Base-by-base conservation (phyloP, 1,284 basidiomycete genomes). In the Schizophyllum amplum region DNA sequence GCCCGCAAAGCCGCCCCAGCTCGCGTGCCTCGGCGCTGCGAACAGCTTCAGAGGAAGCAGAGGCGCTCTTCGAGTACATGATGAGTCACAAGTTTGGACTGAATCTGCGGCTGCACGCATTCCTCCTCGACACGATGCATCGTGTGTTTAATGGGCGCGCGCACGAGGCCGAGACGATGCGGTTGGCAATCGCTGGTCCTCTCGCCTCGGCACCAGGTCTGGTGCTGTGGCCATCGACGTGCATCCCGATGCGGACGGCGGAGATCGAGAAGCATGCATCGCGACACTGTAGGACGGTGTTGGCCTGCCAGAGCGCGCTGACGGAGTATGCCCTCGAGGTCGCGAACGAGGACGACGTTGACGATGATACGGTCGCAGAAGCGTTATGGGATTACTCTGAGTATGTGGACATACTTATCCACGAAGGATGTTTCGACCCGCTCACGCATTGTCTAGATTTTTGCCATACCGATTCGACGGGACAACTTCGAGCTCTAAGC, bases 221-320 rank as follows among this genome's bases (percentile, higher is more conserved):
- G 17, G 65, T 87, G 27, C 67, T 85, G 42, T 79, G 77, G 69
- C 79, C 82, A 5, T 67, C 74, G 33, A 81, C 76, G 4, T 84
- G 84, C 65, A 73, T 88, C 51, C 79, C 83, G 1, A 72, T 85
- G 63, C 58, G 73, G 0, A 75, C 84, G 9, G 64, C 67, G 1
- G 85, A 87, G 65, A 70, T 88, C 48, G 86, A 89, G 71, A 81
- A 84, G 79, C 83, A 88, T 62, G 75, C 81, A 7, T 82, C 79
- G 69, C 83, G 82, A 67, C 75, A 84, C 64, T 70, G 86, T 54
- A 83, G 89, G 65, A 75, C 75, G 5, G 65, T 90, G 2, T 71
- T 90, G 21, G 80, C 79, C 23, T 84, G 80, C 64, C 80, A 80
- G 63, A 71, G 73, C 49, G 83, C 84, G 1, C 69, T 90, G 7